Conservation (phyloP, 345 rosid genomes). For the Streptanthus diversifolius region DNA sequence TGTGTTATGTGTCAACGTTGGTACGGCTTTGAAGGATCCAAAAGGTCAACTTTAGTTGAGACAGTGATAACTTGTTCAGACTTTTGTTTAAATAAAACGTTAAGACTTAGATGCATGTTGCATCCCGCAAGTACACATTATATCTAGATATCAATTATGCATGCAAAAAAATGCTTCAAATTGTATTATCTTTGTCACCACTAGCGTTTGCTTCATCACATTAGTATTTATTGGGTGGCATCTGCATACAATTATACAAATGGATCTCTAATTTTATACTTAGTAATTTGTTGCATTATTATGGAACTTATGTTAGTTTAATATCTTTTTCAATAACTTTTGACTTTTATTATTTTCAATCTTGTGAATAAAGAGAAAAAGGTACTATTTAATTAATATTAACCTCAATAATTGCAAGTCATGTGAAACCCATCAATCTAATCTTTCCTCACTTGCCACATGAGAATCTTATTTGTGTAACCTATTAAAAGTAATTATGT, state of each 20-base stretch:
- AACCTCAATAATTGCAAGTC: conserved; percentile 22
- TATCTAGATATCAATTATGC: neutral
- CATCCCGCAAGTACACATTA: neutral
- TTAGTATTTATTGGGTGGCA: neutral
- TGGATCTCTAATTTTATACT: neutral
- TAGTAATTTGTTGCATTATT: neutral
- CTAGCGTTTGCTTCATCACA: neutral
- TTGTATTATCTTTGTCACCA: neutral
- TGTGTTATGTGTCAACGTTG: conserved; percentile 35
- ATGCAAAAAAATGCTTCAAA: neutral
- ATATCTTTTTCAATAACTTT: conserved; percentile 21
- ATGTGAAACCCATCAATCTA: conserved; percentile 33
- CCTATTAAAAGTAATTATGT: neutral
- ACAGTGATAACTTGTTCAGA: neutral
- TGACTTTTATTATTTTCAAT: conserved; percentile 25
- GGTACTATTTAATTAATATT: conserved; percentile 19
- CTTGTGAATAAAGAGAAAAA: conserved; percentile 26
- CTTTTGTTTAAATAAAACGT: neutral
- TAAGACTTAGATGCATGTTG: neutral
- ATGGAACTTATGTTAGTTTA: conserved; percentile 22
- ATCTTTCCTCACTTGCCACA: conserved; percentile 22
- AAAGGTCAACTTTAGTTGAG: conserved; percentile 29
- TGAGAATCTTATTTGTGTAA: conserved; percentile 16
- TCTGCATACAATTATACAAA: neutral
- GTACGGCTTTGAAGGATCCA: conserved; percentile 17